Base-by-base conservation (phyloP, 495 filamentous ascomycete species). In the Cenococcum geophilum region DNA sequence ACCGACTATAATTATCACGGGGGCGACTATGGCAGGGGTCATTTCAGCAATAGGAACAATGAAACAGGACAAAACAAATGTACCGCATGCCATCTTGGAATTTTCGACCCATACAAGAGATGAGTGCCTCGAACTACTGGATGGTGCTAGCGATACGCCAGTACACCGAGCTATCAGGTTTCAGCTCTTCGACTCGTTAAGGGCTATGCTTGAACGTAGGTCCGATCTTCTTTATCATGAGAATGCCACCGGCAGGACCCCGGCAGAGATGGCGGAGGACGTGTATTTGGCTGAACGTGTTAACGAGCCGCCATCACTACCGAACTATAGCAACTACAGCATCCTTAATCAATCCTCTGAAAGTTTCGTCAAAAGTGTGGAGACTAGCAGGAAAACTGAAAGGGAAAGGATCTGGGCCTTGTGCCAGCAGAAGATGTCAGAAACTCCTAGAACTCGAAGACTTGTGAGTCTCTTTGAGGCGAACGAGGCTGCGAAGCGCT, bases 381-480 rank as follows among this genome's bases (percentile, higher is more conserved):
- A 54, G 37, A 43, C 34, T 40, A 63, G 21, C 8, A 54, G 59
- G 8, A 72, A 20, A 64, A 37, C 51, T 9, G 52, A 57, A 5
- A 32, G 2, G 12, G 66, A 70, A 57, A 62, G 57, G 25, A 59
- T 64, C 18, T 67, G 60, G 40, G 62, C 65, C 18, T 18, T 70
- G 21, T 72, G 65, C 20, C 59, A 64, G 35, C 60, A 70, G 8
- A 54, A 65, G 8, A 65, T 66, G 63, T 47, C 59, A 36, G 62
- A 68, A 32, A 34, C 61, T 56, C 65, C 49, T 58, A 69, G 50
- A 20, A 87, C 84, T 75, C 75, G 87, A 50, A 79, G 76, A 42
- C 75, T 90, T 9, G 86, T 90, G 27, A 86, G 77, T 58, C 71
- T 90, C 61, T 77, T 80, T 63, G 86, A 89, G 67, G 86, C 86